These are phyloP conservation scores for Hyaloscypha bicolor DNA, from an alignment of 495 filamentous ascomycete species.

Conservation along the genomic window DNA sequence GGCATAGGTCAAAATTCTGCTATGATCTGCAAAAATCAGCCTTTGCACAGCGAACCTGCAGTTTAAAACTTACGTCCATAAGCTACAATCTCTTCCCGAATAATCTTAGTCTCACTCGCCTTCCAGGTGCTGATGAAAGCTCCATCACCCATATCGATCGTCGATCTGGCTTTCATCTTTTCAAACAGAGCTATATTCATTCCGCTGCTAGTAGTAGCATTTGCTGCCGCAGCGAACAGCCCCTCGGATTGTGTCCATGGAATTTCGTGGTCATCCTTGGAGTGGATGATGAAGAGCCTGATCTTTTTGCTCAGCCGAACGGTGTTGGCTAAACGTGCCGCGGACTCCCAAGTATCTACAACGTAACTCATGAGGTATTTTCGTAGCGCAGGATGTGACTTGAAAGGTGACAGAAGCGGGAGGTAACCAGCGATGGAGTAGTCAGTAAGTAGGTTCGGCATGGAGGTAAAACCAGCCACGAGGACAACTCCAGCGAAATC, in stretches of 20 bases:
- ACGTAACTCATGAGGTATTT: conserved; percentile 42
- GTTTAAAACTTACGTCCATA: conserved; percentile 52
- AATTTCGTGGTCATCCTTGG: conserved; percentile 76
- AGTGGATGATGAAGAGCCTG: conserved; percentile 74
- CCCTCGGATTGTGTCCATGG: conserved; percentile 63
- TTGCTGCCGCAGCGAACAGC: conserved; percentile 55
- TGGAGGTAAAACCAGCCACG: conserved; percentile 74
- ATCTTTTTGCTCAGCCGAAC: conserved; percentile 52
- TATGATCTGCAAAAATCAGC: conserved; percentile 53
- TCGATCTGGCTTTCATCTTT: conserved; percentile 44
- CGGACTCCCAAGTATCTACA: conserved; percentile 56
- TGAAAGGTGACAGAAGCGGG: conserved; percentile 76
- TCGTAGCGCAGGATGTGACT: conserved; percentile 45
- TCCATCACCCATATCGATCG: conserved; percentile 39
- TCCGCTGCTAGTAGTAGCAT: conserved; percentile 49
- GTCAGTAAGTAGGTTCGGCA: conserved; percentile 66
- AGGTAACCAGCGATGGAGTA: conserved; percentile 71
- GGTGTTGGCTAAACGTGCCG: conserved; percentile 44
- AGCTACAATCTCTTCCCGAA: conserved; percentile 56
- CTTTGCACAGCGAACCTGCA: background rate
- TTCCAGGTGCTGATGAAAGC: conserved; percentile 45
- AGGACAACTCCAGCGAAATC: conserved; percentile 74
- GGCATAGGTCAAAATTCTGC: conserved; percentile 53
- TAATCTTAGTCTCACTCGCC: conserved; percentile 41
- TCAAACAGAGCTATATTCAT: conserved; percentile 36